Evolutionary conservation across 345 rosid genomes (phyloP).

Genomic region (Camelina neglecta): DNA sequence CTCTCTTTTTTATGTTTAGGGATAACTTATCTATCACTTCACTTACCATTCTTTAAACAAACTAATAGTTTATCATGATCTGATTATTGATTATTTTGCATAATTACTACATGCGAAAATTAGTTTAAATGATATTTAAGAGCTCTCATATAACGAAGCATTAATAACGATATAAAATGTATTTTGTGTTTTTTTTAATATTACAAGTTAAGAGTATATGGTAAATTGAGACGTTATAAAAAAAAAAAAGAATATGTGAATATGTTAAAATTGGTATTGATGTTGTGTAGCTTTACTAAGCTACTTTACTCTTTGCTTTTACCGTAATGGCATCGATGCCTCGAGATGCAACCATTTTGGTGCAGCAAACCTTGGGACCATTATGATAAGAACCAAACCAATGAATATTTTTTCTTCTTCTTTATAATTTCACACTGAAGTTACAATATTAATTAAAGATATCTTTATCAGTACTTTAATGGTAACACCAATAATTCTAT

Average conservation of each 20-base stretch:
- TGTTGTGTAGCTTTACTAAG: conserved; percentile 22
- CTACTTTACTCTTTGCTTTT: conserved; percentile 37
- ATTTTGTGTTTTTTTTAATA: neutral
- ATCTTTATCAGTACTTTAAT: conserved; percentile 38
- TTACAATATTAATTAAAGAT: conserved; percentile 25
- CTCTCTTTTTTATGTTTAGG: conserved; percentile 15
- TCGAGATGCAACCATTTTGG: conserved; percentile 40
- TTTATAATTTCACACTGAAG: neutral
- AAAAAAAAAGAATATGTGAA: neutral
- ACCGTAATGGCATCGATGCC: conserved; percentile 37
- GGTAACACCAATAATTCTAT: conserved; percentile 40
- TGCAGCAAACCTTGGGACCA: conserved; percentile 42
- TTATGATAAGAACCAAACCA: conserved; percentile 43
- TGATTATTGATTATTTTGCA: neutral
- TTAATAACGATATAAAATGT: too few species aligned
- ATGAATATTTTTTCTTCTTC: neutral
- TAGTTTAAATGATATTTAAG: neutral
- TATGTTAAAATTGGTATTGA: conserved; percentile 12
- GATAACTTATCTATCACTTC: conserved; percentile 25
- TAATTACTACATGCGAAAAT: neutral
- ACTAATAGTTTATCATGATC: conserved; percentile 1
- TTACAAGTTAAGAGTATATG: neutral
- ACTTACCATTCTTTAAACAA: conserved; percentile 17
- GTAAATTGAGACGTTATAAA: neutral
- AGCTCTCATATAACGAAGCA: neutral